Evolutionary conservation across 495 filamentous ascomycete species (phyloP).

Genomic region (Xylaria curta): DNA sequence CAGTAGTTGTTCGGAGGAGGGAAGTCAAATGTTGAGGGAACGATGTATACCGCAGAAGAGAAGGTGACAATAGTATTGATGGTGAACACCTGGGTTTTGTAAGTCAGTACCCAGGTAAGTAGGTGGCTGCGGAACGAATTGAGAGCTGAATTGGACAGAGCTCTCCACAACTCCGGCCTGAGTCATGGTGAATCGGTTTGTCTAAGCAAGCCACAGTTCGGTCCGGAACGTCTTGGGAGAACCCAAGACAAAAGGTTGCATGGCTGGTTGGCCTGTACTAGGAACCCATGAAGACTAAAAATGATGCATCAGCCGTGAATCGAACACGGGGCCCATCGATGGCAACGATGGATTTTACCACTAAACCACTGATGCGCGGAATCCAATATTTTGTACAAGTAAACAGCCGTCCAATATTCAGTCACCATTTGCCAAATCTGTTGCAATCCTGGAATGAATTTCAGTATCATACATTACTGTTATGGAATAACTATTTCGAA

Average conservation of each 20-base stretch:
- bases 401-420: too few relatives aligned
- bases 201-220: background rate
- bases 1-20: background rate
- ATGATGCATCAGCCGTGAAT: slow-evolving; percentile 54
- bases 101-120: too few relatives aligned
- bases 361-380: slow-evolving; percentile 52
- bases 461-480: slow-evolving; percentile 8
- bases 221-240: background rate
- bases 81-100: background rate
- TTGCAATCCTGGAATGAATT: background rate
- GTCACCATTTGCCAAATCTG: background rate
- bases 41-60: background rate
- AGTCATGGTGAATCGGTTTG: background rate
- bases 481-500: background rate
- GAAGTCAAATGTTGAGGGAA: background rate
- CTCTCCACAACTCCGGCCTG: slow-evolving; percentile 5
- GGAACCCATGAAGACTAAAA: background rate
- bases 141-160: slow-evolving; percentile 3
- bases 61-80: background rate
- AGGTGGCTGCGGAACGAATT: background rate
- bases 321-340: slow-evolving; percentile 60
- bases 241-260: background rate
- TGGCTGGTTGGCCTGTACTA: background rate
- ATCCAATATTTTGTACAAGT: too few relatives aligned
- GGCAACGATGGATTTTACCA: slow-evolving; percentile 62